Evolutionary conservation across 2,329 filamentous ascomycete species (phyloP), one percentile per base, ranked within the genome.

Genomic region (Reticulascus tulasneorum): DNA sequence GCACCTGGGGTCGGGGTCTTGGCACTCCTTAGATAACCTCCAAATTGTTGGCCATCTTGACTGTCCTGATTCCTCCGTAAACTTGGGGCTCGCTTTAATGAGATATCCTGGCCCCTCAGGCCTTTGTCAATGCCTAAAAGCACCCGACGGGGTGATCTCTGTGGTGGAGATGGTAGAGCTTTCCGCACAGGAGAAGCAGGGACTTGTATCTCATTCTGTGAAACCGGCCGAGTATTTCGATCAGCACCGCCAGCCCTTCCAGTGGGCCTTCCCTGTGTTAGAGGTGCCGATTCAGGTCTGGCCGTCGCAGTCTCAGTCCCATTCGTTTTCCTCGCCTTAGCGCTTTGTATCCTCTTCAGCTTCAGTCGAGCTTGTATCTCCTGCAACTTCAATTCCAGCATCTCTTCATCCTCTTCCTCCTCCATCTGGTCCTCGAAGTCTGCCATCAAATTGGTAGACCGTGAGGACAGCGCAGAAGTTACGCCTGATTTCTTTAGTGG

Each of bases 41-140:
- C 64, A 22, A 38, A 33, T 23, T 51, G 47, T 9, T 46, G 47
- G 6, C 42, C 46, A 25, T 55, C 54, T 24, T 54, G 51, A 11
- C 45, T 15, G 33, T 59, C 52, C 22, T 43, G 25, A 24, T 52
- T 49, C 37, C 54, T 67, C 36, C 62, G 66, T 20, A 68, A 54
- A 38, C 64, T 73, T 3, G 79, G 71, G 4, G 86, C 79, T 47
- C 87, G 74, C 59, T 86, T 93, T 19, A 97, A 65, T 4, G 90
- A 96, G 21, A 97, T 73, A 50, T 96, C 88, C 40, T 78, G 78
- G 3, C 83, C 89, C 49, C 73, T 84, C 23, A 90, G 66, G 1
- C 88, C 89, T 56, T 94, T 94, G 61, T 95, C 90, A 44, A 97
- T 94, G 6, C 93, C 91, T 12, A 97, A 60, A 13, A 88, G 62